phyloP scores from a whole-genome alignment of 2,329 filamentous ascomycete genomes.

The Alternaria sp. region DNA sequence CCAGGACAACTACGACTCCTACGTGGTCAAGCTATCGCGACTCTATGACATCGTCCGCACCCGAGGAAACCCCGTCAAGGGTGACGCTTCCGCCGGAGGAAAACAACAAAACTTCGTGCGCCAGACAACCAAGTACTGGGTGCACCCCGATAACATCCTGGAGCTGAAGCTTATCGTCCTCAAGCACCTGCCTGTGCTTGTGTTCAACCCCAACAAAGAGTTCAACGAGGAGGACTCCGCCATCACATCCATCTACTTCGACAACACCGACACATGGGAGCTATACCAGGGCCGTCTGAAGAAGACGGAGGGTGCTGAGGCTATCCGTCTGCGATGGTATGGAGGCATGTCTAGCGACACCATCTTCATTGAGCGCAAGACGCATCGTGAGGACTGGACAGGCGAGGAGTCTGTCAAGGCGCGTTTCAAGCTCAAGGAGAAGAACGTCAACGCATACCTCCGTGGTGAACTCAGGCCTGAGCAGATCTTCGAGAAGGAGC shows the following conservation, averaged over 20 bases:
- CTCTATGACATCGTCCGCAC: slow-evolving; percentile 96
- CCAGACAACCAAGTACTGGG: slow-evolving; percentile 99
- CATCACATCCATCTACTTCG: slow-evolving; percentile 98
- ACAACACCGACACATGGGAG: slow-evolving; percentile 93
- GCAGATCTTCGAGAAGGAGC: slow-evolving; percentile 94
- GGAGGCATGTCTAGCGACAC: slow-evolving; percentile 95
- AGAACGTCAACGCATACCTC: slow-evolving; percentile 93
- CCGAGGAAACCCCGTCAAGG: slow-evolving; percentile 88
- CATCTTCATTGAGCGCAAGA: slow-evolving; percentile 97
- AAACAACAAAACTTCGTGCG: slow-evolving; percentile 94
- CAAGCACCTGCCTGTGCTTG: slow-evolving; percentile 95
- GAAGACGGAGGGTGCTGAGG: slow-evolving; percentile 97
- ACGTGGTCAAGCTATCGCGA: slow-evolving; percentile 92
- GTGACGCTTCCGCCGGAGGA: slow-evolving; percentile 90
- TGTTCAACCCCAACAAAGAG: slow-evolving; percentile 97
- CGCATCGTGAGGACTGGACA: slow-evolving; percentile 98
- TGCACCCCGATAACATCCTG: slow-evolving; percentile 97
- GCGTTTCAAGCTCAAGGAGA: slow-evolving; percentile 93
- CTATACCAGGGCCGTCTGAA: slow-evolving; percentile 93
- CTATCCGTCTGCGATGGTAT: slow-evolving; percentile 96
- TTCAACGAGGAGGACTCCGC: slow-evolving; percentile 90
- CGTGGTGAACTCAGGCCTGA: slow-evolving; percentile 83
- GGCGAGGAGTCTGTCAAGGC: slow-evolving; percentile 99
- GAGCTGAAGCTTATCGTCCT: slow-evolving; percentile 97
- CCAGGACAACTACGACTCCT: slow-evolving; percentile 97